Evolutionary conservation across 345 rosid genomes (phyloP), one percentile per base, ranked within the genome.

Genomic region (Dimocarpus longan): DNA sequence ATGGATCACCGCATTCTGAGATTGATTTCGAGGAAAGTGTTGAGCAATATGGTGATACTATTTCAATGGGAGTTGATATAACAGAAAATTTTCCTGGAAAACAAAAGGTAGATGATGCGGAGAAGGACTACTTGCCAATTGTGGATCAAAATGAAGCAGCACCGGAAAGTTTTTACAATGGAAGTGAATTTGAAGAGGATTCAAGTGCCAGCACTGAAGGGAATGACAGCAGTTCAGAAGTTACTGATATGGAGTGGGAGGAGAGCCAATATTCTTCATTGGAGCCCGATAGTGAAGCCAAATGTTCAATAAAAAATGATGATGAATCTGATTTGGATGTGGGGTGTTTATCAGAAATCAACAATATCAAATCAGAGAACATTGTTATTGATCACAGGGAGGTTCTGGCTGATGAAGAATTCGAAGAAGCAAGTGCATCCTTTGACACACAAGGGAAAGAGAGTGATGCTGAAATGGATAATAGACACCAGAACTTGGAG

Each of bases 181-280:
- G 80, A 73, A 77, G 71, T 54, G 78, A 21, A 18, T 71, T 54
- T 40, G 82, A 83, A 77, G 76, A 24, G 28, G 78, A 82, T 78
- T 28, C 60, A 59, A 28, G 62, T 3, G 76, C 70, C 43, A 82
- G 72, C 74, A 42, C 24, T 21, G 77, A 84, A 70, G 81, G 40
- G 50, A 77, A 76, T 16, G 79, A 73, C 8, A 32, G 52, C 74
- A 48, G 37, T 65, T 83, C 83, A 75, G 86, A 88, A 52, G 78
- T 56, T 71, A 73, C 76, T 52, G 88, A 69, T 63, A 87, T 85
- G 91, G 97, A 87, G 54, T 86, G 91, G 93, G 88, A 85, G 56
- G 90, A 81, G 44, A 84, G 73, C 10, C 77, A 28, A 15, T 70
- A 32, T 70, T 77, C 83, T 22, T 57, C 64, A 54, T 73, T 73